Conservation (phyloP, 495 filamentous ascomycete species). For the Penicillium flavigenum region DNA sequence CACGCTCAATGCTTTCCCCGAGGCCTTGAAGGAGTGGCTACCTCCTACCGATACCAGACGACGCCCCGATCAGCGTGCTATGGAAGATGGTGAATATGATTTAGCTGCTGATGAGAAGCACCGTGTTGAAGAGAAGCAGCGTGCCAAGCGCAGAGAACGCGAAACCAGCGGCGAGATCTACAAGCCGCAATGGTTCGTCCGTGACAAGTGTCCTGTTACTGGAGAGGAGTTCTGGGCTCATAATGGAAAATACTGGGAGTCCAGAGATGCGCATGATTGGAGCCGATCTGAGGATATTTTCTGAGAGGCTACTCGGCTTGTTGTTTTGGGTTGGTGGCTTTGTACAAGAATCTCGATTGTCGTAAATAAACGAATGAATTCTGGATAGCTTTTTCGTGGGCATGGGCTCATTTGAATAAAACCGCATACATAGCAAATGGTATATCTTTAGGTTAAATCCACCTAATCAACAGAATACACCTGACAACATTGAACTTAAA, state of each 20-base stretch:
- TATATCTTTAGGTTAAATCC: too few relatives aligned
- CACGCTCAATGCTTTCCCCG: conserved; percentile 85
- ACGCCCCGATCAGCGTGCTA: conserved; percentile 93
- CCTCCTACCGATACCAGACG: conserved; percentile 91
- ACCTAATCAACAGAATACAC: too few relatives aligned
- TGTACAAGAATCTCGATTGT: conserved; percentile 22
- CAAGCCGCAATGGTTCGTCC: conserved; percentile 80
- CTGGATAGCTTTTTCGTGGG: not conserved
- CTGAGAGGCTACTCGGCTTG: conserved; percentile 12
- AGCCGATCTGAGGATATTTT: conserved; percentile 66
- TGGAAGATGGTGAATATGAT: conserved; percentile 97
- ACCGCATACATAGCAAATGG: not conserved
- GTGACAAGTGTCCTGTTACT: conserved; percentile 68
- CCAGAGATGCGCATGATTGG: conserved; percentile 52
- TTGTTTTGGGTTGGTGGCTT: conserved; percentile 1
- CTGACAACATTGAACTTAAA: not conserved
- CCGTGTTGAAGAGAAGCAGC: conserved; percentile 89
- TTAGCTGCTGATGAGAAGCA: conserved; percentile 92
- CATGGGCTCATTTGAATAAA: not conserved
- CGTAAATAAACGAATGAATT: conserved; percentile 22
- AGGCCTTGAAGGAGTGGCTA: conserved; percentile 66
- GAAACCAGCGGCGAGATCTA: conserved; percentile 80
- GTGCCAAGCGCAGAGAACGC: conserved; percentile 68
- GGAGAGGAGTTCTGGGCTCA: conserved; percentile 91
- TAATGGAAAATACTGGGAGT: conserved; percentile 83